These are phyloP conservation scores for Tritrichomonas foetus DNA, from an alignment of 208 protist genomes.

Conservation along the genomic window DNA sequence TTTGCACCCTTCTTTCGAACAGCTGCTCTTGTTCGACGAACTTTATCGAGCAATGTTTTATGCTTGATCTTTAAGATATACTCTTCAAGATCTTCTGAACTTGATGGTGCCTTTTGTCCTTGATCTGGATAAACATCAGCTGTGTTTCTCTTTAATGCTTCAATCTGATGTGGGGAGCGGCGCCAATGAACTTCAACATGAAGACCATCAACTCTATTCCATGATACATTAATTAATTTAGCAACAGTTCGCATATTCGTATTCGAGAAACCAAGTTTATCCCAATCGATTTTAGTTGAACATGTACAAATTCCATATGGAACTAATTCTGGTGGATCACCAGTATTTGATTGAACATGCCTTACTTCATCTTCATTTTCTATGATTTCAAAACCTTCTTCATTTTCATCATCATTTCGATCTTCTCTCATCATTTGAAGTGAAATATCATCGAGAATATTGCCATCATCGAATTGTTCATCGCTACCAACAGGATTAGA, in stretches of 20 bases:
- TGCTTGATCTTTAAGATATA: background rate
- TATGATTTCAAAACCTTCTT: background rate
- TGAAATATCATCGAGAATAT: background rate
- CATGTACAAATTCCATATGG: background rate
- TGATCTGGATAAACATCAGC: background rate
- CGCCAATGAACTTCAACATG: background rate
- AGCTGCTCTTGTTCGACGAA: background rate
- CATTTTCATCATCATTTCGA: background rate
- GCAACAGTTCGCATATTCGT: background rate
- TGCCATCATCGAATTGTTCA: background rate
- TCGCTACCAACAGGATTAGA: background rate
- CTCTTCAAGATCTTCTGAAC: background rate
- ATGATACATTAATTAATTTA: background rate
- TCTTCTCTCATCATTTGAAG: background rate
- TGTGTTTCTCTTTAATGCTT: background rate
- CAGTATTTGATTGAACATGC: background rate
- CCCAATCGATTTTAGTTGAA: background rate
- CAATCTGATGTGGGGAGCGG: background rate
- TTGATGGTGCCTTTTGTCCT: background rate
- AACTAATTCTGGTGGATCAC: slow-evolving; percentile 4
- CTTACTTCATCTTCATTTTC: background rate
- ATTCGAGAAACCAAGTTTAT: background rate
- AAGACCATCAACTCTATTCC: background rate
- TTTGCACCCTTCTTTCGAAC: background rate
- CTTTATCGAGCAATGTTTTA: background rate